Evolutionary conservation across 805 yeast genomes (phyloP), one percentile per base, ranked within the genome.

Genomic region (Wickerhamiella dianesei): DNA sequence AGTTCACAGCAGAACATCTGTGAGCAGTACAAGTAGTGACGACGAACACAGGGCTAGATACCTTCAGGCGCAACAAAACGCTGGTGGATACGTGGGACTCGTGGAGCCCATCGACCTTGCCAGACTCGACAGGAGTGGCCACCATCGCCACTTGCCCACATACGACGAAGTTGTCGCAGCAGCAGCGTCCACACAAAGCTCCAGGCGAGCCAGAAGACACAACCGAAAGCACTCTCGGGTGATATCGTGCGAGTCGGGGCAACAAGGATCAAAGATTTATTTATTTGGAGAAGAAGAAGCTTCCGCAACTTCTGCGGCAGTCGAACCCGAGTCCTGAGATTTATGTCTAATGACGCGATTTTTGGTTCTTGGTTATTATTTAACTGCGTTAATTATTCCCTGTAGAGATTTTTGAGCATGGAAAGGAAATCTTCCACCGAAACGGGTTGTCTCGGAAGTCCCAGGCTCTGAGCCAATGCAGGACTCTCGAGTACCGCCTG

Each of bases 401-500:
- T 13, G 16, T 21, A 13, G 12, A 29, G 32, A n/a, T 25, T 35
- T 5, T 35, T 22, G 13, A 48, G 47, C 36, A 22, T 36, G 35
- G 37, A 32, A 5, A 48, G 39, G 12, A 48, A 40, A 18, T 48
- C 49, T 20, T 35, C 51, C 14, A 32, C 21, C 13, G 51, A 40
- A 1, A 3, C 25, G 2, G 51, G 51, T 25, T 17, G 40, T 5
- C 45, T 35, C 8, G 48, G 3, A n/a, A 48, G 39, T 3, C 51
- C 51, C 9, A 48, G 21, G 32, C 42, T 48, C 16, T 18, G 44
- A 2, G 51, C 61, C 56, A 21, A 52, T 43, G 21, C 75, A 72
- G 9, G 75, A 22, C 50, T 45, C 25, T 42, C 41, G 29, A 41
- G 58, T 41, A 77, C 58, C 22, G 70, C 75, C 29, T 59, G 60